Conservation (phyloP, 2,329 filamentous ascomycete genomes). For the Fusarium solani-melongenae region DNA sequence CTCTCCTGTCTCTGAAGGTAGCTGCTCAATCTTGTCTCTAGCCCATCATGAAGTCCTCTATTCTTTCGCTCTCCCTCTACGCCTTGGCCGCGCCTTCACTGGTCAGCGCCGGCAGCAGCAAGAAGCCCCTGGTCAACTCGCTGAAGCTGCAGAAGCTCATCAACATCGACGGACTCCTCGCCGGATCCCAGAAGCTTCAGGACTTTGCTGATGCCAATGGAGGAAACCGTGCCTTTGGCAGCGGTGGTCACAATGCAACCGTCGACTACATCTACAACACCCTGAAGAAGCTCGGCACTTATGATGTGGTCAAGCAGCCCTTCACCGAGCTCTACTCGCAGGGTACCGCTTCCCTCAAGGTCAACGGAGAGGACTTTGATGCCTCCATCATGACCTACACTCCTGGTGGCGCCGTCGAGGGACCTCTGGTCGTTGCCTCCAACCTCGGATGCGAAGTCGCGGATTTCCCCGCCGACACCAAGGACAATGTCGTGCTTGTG, state of each 20-base stretch:
- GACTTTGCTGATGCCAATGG: constrained; percentile 55
- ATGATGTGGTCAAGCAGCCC: constrained; percentile 57
- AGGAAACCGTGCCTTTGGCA: constrained; percentile 57
- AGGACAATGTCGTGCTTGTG: constrained; percentile 69
- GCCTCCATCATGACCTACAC: constrained; percentile 59
- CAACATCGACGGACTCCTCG: constrained; percentile 54
- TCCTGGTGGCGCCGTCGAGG: constrained; percentile 57
- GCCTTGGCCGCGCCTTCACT: constrained; percentile 41
- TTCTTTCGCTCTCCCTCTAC: constrained; percentile 36
- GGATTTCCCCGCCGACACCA: constrained; percentile 64
- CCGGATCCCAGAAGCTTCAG: constrained; percentile 57
- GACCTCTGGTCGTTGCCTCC: constrained; percentile 57
- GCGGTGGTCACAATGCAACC: constrained; percentile 58
- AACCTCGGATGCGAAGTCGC: constrained; percentile 64
- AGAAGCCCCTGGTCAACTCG: constrained; percentile 51
- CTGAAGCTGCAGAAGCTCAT: constrained; percentile 53
- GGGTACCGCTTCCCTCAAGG: constrained; percentile 45
- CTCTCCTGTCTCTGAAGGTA: constrained; percentile 7
- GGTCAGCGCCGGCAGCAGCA: constrained; percentile 35
- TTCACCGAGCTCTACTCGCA: constrained; percentile 54
- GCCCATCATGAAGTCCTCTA: constrained; percentile 40
- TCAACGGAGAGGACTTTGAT: constrained; percentile 44
- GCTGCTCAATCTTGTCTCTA: neutral
- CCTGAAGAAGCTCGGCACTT: constrained; percentile 53
- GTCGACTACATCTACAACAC: constrained; percentile 57